Evolutionary conservation across 305 asterid genomes (phyloP).

Genomic region (Salvia sclarea): DNA sequence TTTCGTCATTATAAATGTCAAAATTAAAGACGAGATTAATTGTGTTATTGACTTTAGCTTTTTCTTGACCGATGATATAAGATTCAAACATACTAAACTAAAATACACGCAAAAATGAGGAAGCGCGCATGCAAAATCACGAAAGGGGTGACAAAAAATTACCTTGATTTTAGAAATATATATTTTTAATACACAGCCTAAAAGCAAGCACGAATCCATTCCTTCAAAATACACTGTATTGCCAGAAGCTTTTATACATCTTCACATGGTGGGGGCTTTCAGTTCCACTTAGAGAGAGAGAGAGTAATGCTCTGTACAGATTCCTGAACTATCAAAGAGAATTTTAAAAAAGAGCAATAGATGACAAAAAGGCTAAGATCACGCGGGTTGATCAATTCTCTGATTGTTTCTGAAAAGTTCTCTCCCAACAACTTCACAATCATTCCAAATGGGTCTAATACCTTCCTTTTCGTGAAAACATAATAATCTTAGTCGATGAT

Average conservation of each 20-base stretch:
- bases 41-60: too few species aligned
- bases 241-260: constrained; percentile 7
- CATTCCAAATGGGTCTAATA: background rate
- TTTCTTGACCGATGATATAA: too few species aligned
- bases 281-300: background rate
- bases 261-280: constrained; percentile 16
- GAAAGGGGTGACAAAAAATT: background rate
- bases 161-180: background rate
- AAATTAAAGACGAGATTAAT: too few species aligned
- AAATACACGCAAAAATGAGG: background rate
- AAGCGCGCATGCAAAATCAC: background rate
- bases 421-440: background rate
- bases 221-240: background rate
- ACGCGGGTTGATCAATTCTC: constrained; percentile 9
- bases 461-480: background rate
- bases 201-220: background rate
- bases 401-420: constrained; percentile 1
- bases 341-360: constrained; percentile 5
- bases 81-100: too few species aligned
- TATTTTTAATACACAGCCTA: background rate
- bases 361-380: constrained; percentile 8
- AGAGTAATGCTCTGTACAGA: constrained; percentile 22
- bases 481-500: background rate
- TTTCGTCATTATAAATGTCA: too few species aligned
- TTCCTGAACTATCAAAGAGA: constrained; percentile 26